Percentiles rank a stretch among this genome's conserved stretches.
These are phyloP conservation scores for Adansonia gregorii DNA, from an alignment of 441 rosid genomes.

Conservation along the genomic window DNA sequence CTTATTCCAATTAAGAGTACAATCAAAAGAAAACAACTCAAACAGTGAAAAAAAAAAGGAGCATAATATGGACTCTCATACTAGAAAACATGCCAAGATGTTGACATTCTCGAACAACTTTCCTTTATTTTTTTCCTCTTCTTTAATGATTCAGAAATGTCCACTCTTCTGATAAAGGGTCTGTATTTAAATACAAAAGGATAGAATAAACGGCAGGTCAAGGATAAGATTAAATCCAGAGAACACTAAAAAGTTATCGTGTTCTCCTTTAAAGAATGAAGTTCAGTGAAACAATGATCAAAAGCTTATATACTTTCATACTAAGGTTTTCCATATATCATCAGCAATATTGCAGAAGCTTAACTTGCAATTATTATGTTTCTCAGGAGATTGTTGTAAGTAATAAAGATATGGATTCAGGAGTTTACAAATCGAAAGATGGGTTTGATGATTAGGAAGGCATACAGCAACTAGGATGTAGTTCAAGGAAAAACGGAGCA, in stretches of 20 bases:
- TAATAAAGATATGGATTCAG: no score
- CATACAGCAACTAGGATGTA: background rate
- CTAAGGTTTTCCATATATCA: background rate
- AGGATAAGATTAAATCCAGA: constrained; percentile 29
- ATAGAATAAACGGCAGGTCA: constrained; percentile 7
- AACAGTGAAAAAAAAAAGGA: constrained; percentile 28
- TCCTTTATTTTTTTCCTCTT: constrained; percentile 14
- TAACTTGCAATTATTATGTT: background rate
- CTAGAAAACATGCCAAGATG: constrained; percentile 49
- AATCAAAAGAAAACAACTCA: constrained; percentile 24
- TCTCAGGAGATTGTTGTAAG: background rate
- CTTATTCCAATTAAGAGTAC: constrained; percentile 34
- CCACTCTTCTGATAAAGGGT: constrained; percentile 26
- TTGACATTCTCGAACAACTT: constrained; percentile 42
- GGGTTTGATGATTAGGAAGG: background rate
- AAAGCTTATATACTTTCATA: background rate
- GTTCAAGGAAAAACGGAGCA: background rate
- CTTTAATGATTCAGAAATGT: constrained; percentile 31
- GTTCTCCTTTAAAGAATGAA: constrained; percentile 16
- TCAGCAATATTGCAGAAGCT: background rate
- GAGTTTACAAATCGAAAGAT: background rate
- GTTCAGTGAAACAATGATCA: background rate
- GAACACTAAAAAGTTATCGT: constrained; percentile 21
- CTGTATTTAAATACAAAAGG: constrained; percentile 4
- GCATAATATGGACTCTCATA: constrained; percentile 43